Evolutionary conservation across 2,329 filamentous ascomycete genomes (phyloP).

Genomic region (Macrophomina tecta): DNA sequence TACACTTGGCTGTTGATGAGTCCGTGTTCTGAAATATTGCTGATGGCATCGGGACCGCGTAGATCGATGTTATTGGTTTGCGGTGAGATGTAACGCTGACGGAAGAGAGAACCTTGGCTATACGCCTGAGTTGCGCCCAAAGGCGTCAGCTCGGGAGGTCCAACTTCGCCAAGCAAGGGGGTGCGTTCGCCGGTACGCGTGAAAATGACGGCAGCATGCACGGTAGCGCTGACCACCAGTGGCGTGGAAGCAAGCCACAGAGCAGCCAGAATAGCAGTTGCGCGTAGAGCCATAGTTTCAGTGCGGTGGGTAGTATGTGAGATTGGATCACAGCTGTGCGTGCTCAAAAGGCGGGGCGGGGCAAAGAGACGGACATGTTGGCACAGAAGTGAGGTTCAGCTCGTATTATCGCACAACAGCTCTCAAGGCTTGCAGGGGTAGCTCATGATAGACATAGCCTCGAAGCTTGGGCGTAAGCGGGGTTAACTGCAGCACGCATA

Average conservation of each 20-base stretch:
- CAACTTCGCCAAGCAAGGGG: constrained; percentile 43
- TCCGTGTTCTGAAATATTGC: constrained; percentile 52
- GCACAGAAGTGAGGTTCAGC: neutral
- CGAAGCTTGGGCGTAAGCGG: constrained; percentile 21
- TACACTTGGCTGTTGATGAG: constrained; percentile 55
- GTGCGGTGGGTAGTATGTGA: neutral
- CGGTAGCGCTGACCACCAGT: constrained; percentile 29
- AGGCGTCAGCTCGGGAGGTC: constrained; percentile 53
- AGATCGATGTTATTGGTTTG: constrained; percentile 30
- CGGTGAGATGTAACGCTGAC: constrained; percentile 57
- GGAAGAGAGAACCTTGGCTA: constrained; percentile 57
- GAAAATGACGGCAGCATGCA: constrained; percentile 60
- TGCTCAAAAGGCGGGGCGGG: neutral
- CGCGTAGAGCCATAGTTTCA: neutral
- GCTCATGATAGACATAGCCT: constrained; percentile 1
- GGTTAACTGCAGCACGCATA: constrained; percentile 21
- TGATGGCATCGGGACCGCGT: constrained; percentile 45
- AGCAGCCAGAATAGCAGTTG: constrained; percentile 34
- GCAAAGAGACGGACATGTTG: neutral
- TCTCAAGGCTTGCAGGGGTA: constrained; percentile 2
- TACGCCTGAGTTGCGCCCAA: constrained; percentile 62
- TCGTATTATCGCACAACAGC: constrained; percentile 12
- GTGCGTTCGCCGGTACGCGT: constrained; percentile 62
- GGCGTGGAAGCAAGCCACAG: constrained; percentile 35
- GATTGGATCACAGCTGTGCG: neutral